These are phyloP conservation scores for Zymoseptoria tritici DNA, from an alignment of 2,329 filamentous ascomycete genomes.

Conservation along the genomic window DNA sequence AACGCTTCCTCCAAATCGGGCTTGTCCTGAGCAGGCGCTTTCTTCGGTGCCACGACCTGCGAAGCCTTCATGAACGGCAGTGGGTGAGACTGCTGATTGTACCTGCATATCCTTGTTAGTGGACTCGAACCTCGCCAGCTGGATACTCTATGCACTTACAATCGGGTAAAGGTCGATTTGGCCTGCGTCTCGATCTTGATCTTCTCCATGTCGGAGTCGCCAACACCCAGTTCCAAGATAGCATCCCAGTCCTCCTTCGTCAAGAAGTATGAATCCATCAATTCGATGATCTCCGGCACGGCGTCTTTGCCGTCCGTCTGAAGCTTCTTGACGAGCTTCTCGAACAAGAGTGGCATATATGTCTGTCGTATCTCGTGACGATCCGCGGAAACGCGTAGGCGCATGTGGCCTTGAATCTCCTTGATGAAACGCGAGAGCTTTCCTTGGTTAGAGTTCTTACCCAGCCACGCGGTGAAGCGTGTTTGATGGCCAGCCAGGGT, in stretches of 20 bases:
- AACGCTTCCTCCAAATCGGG: constrained; percentile 95
- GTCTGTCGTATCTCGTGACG: constrained; percentile 90
- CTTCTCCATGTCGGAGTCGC: constrained; percentile 66
- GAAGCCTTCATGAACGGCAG: constrained; percentile 94
- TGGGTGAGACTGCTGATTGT: constrained; percentile 80
- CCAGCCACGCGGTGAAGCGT: constrained; percentile 83
- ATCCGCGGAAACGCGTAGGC: constrained; percentile 80
- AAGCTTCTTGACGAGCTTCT: constrained; percentile 66
- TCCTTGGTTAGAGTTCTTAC: constrained; percentile 80
- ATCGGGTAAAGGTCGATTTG: constrained; percentile 81
- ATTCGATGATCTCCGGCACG: constrained; percentile 74
- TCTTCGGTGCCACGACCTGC: constrained; percentile 65
- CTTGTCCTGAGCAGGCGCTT: constrained; percentile 61
- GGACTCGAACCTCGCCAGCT: not conserved
- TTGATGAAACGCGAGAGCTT: constrained; percentile 74
- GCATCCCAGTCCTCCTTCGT: constrained; percentile 93
- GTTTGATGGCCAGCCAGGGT: constrained; percentile 59
- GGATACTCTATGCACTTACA: constrained; percentile 50
- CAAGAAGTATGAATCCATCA: constrained; percentile 96
- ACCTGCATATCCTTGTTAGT: constrained; percentile 45
- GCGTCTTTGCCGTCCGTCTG: constrained; percentile 73
- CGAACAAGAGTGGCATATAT: constrained; percentile 84
- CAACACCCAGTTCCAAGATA: constrained; percentile 84
- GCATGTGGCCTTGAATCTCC: constrained; percentile 96
- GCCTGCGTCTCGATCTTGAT: constrained; percentile 77